Base-by-base conservation (phyloP, 257 asterid genomes). In the Mitragyna speciosa region DNA sequence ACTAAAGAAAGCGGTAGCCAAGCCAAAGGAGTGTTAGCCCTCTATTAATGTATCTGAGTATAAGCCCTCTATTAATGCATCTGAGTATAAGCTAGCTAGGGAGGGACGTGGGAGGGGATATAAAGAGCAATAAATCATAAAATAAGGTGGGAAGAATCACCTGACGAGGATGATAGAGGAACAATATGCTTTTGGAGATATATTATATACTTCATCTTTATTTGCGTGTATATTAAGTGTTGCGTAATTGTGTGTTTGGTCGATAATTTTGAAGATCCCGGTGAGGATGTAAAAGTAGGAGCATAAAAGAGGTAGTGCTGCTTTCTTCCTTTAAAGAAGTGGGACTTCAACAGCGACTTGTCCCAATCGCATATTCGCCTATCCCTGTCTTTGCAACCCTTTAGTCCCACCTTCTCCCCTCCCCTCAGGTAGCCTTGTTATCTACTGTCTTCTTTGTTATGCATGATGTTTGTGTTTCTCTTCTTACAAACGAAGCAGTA, bases 131-230 rank as follows among this genome's bases (percentile, higher is more conserved):
- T 14, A 24, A 16, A 63, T 28, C 70, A 39, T 6, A 8, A 59
- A 75, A n/a, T n/a, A n/a, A 59, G 39, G 56, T 1, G 70, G 3
- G n/a, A 11, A 59, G 43, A 41, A 59, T 70, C 70, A 59, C 75
- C 68, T 47, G 76, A 65, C 51, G 52, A 66, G 68, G 14, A 49
- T 15, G 81, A 51, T 12, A 20, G 70, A 51, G 45, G 78, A 14
- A 17, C 31, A 63, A 30, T 56, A 30, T 30, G 64, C 31, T 20
- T 7, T 66, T 69, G 36, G 10, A 15, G 33, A 48, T 33, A 47
- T 22, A 1, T 20, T 20, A 36, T 11, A 49, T 24, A 6, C n/a
- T n/a, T n/a, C n/a, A n/a, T n/a, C n/a, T n/a, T 48, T 17, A 54
- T 74, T n/a, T 16, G 26, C 22, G 43, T 30, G 70, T 30, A 41